These are phyloP conservation scores for Penicillium lividum DNA, from an alignment of 495 filamentous ascomycete species.

Conservation along the genomic window DNA sequence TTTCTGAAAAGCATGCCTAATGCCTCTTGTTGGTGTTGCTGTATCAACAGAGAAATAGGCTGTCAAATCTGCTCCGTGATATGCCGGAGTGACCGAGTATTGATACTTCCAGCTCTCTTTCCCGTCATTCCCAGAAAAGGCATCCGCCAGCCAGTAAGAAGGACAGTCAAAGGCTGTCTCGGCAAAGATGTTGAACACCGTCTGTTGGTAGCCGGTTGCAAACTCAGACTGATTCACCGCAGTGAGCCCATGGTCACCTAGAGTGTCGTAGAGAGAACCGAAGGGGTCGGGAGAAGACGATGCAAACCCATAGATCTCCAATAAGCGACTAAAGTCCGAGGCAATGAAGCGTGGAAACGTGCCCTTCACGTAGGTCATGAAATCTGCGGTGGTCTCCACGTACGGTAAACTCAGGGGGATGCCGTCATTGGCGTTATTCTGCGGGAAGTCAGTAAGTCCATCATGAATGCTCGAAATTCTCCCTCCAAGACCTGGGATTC, in stretches of 20 bases:
- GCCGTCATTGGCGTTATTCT: conserved; percentile 58
- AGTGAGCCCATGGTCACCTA: conserved; percentile 45
- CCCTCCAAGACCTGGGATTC: no score
- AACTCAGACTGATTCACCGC: conserved; percentile 48
- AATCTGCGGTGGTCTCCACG: conserved; percentile 46
- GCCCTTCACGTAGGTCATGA: conserved; percentile 43
- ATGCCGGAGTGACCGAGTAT: conserved; percentile 59
- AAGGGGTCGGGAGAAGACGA: conserved; percentile 24
- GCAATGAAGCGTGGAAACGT: conserved; percentile 53
- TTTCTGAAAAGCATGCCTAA: conserved; percentile 27
- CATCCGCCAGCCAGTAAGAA: conserved; percentile 62
- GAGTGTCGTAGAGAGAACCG: conserved; percentile 41
- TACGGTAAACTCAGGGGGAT: conserved; percentile 51
- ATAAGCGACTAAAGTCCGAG: conserved; percentile 41
- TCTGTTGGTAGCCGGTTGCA: conserved; percentile 52
- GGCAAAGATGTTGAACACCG: conserved; percentile 44
- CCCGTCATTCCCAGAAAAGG: conserved; percentile 39
- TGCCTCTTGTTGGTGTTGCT: conserved; percentile 12
- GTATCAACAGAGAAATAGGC: conserved; percentile 48
- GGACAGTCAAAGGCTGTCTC: conserved; percentile 65
- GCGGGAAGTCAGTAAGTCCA: neutral
- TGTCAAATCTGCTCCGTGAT: conserved; percentile 57
- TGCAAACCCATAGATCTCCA: conserved; percentile 45
- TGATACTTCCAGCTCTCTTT: conserved; percentile 57
- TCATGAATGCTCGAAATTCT: no score